Conservation (phyloP, 2,329 filamentous ascomycete species). For the Aspergillus brunneoviolaceus region DNA sequence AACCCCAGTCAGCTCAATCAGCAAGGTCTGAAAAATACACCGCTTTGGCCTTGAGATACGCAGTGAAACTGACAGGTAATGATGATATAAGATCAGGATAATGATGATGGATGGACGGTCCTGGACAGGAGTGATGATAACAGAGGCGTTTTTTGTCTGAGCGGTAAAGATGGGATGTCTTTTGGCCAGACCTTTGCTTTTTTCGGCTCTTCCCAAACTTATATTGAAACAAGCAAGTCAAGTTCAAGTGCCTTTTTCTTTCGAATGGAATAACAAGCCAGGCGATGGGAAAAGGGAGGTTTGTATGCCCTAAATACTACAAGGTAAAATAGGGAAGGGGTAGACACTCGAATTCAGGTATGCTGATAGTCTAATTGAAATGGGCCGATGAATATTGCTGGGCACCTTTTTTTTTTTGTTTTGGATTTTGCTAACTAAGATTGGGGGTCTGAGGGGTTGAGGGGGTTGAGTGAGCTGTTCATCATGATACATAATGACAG, state of each 20-base stretch:
- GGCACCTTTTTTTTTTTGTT: constrained; percentile 11
- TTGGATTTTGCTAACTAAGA: neutral
- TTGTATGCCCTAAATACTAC: constrained; percentile 21
- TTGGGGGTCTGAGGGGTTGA: constrained; percentile 3
- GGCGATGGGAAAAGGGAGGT: constrained; percentile 9
- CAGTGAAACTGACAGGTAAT: constrained; percentile 15
- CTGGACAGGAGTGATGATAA: constrained; percentile 12
- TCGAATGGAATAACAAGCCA: neutral
- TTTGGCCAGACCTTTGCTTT: neutral
- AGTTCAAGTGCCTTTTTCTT: neutral
- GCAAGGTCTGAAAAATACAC: constrained; percentile 14
- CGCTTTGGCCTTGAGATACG: constrained; percentile 5
- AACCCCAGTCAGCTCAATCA: neutral
- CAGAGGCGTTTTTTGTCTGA: constrained; percentile 7
- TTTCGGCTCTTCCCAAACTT: neutral
- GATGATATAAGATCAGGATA: constrained; percentile 19
- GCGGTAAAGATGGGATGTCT: neutral
- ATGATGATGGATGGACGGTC: constrained; percentile 8
- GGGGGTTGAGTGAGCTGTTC: constrained; percentile 8
- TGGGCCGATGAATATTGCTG: constrained; percentile 16
- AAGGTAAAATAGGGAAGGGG: constrained; percentile 18
- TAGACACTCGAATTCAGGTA: constrained; percentile 13
- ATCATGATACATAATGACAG: constrained; percentile 15
- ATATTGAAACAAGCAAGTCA: neutral
- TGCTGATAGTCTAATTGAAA: constrained; percentile 17